Evolutionary conservation across 2,329 filamentous ascomycete species (phyloP).

Genomic region (Trichoderma aggressivum): DNA sequence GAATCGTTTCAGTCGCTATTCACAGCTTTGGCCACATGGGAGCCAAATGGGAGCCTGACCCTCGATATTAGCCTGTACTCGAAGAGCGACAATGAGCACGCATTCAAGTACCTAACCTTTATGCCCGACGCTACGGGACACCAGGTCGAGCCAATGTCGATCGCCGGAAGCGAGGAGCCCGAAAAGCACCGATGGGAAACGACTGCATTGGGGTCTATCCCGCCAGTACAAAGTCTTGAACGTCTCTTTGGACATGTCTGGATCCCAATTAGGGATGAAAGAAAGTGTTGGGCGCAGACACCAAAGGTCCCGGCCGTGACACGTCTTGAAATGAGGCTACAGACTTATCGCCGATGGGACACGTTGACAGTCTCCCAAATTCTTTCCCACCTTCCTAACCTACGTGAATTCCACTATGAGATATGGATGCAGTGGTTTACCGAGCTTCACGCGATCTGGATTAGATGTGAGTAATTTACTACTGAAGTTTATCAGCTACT

Average conservation of each 20-base stretch:
- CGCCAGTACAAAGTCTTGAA: not conserved
- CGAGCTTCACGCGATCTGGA: constrained; percentile 30
- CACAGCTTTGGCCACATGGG: constrained; percentile 8
- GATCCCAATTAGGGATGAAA: not conserved
- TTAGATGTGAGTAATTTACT: constrained; percentile 13
- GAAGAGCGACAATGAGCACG: constrained; percentile 32
- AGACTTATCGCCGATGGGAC: constrained; percentile 37
- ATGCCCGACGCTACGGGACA: constrained; percentile 16
- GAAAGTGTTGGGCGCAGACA: constrained; percentile 1
- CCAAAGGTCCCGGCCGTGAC: constrained; percentile 4
- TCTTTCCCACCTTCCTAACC: constrained; percentile 33
- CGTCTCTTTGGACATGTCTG: not conserved
- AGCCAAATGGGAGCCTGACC: constrained; percentile 20
- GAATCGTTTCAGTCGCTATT: too few species aligned
- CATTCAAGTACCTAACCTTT: constrained; percentile 28
- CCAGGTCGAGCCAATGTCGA: constrained; percentile 15
- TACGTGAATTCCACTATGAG: constrained; percentile 39
- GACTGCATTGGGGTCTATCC: not conserved
- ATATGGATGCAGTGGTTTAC: constrained; percentile 37
- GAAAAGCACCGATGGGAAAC: constrained; percentile 1
- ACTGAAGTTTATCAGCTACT: not conserved
- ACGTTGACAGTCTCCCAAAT: constrained; percentile 31
- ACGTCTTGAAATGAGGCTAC: constrained; percentile 25
- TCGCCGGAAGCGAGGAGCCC: not conserved
- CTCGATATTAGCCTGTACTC: constrained; percentile 36